Percentiles rank a stretch among this genome's conserved stretches.
Conservation (phyloP, 257 asterid genomes). For the Marsdenia floribunda region DNA sequence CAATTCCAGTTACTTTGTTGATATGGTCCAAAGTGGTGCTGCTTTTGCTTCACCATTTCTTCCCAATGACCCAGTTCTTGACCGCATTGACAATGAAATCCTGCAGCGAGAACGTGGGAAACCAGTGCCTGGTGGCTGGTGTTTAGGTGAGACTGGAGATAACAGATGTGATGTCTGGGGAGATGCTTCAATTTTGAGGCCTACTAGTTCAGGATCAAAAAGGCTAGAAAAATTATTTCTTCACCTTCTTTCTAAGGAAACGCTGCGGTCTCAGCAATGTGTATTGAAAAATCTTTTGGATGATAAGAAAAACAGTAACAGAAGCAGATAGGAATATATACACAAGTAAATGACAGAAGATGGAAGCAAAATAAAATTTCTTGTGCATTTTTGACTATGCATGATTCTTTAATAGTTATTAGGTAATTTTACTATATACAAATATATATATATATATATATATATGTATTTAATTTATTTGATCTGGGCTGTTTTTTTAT, state of each 20-base stretch:
- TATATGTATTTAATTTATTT: background rate
- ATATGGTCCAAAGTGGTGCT: constrained; percentile 60
- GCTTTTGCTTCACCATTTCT: constrained; percentile 69
- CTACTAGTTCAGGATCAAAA: constrained; percentile 66
- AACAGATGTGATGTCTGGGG: constrained; percentile 68
- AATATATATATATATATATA: too few relatives aligned
- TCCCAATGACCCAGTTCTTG: constrained; percentile 52
- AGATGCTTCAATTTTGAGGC: constrained; percentile 72
- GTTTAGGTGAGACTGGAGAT: constrained; percentile 50
- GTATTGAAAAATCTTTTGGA: constrained; percentile 19
- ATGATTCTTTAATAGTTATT: constrained; percentile 12
- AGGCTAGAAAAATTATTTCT: constrained; percentile 59
- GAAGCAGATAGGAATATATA: background rate
- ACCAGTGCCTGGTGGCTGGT: constrained; percentile 91
- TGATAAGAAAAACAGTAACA: constrained; percentile 7
- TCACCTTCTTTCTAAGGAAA: constrained; percentile 36
- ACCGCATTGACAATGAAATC: constrained; percentile 53
- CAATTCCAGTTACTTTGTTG: constrained; percentile 47
- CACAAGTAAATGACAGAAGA: background rate
- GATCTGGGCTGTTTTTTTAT: background rate
- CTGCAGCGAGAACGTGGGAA: constrained; percentile 39
- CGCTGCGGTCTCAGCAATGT: constrained; percentile 37
- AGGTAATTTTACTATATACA: background rate
- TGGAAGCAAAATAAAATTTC: constrained; percentile 5
- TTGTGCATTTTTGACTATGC: background rate